phyloP scores from a whole-genome alignment of 495 filamentous ascomycete species.

The Stereocaulon alpinum region DNA sequence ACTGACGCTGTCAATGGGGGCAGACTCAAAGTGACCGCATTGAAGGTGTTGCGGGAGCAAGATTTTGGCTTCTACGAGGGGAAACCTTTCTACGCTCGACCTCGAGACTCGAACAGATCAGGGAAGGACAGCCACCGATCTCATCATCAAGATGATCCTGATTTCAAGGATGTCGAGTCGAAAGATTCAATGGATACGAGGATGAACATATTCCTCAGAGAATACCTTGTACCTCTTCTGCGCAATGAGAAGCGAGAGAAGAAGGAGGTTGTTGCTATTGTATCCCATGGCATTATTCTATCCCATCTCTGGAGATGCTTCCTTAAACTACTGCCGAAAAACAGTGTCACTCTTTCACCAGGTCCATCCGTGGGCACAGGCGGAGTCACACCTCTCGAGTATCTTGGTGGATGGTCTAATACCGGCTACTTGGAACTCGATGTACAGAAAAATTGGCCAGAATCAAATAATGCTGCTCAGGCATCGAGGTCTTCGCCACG shows the following conservation, averaged over 20 bases:
- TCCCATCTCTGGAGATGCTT: conserved; percentile 54
- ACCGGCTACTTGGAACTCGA: conserved; percentile 50
- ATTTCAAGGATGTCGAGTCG: conserved; percentile 45
- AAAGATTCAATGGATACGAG: conserved; percentile 54
- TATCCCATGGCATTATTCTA: conserved; percentile 75
- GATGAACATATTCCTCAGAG: conserved; percentile 50
- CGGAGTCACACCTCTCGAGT: conserved; percentile 25
- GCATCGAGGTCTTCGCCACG: neutral
- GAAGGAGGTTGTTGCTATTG: conserved; percentile 46
- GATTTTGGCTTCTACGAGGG: conserved; percentile 65
- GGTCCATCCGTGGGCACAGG: conserved; percentile 16
- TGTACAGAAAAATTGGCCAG: conserved; percentile 20
- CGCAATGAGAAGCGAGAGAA: conserved; percentile 21
- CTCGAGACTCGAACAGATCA: conserved; percentile 13
- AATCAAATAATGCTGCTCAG: neutral
- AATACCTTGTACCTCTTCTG: conserved; percentile 48
- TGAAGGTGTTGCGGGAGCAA: conserved; percentile 54
- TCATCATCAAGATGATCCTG: conserved; percentile 26
- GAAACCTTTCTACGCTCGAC: conserved; percentile 33
- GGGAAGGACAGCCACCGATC: conserved; percentile 21
- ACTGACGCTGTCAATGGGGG: conserved; percentile 26
- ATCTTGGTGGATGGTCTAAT: conserved; percentile 53
- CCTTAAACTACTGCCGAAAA: conserved; percentile 40
- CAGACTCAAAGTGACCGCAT: conserved; percentile 32
- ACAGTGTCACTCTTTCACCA: conserved; percentile 27